Conservation (phyloP, 179 eudicot genomes). For the Spinacia oleracea region DNA sequence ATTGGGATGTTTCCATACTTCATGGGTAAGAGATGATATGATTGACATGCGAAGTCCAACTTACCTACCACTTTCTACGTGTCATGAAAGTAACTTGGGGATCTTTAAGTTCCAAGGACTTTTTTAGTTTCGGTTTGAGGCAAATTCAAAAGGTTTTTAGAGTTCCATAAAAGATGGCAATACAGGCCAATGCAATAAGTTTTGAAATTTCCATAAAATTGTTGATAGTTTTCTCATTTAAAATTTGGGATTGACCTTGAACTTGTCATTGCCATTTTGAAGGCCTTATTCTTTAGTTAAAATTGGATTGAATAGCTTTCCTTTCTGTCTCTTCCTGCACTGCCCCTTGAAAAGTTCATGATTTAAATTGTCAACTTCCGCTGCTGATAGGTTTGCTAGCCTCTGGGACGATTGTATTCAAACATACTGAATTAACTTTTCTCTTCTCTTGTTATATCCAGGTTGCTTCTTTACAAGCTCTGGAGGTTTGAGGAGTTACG, state of each 20-base stretch:
- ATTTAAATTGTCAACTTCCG: not conserved
- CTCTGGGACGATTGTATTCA: not conserved
- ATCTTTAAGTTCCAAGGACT: too few relatives aligned
- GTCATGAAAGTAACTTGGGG: too few relatives aligned
- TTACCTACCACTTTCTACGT: too few relatives aligned
- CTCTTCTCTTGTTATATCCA: slow-evolving; percentile 15
- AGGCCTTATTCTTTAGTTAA: not conserved
- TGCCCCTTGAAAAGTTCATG: not conserved
- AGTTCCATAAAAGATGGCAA: too few relatives aligned
- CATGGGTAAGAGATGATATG: too few relatives aligned
- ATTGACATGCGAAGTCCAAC: too few relatives aligned
- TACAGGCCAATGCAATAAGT: too few relatives aligned
- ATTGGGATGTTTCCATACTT: too few relatives aligned
- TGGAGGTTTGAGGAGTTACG: slow-evolving; percentile 85
- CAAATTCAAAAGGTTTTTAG: too few relatives aligned
- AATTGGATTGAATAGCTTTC: not conserved
- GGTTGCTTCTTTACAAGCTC: slow-evolving; percentile 94
- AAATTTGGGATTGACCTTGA: not conserved
- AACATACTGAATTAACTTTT: not conserved
- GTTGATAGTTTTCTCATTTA: too few relatives aligned
- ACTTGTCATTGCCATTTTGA: not conserved
- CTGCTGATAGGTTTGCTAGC: not conserved
- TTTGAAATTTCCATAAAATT: too few relatives aligned
- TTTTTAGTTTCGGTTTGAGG: too few relatives aligned
- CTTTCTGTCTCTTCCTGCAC: not conserved